Evolutionary conservation across 2,329 filamentous ascomycete species (phyloP).

Genomic region (Endocalyx cinctus): DNA sequence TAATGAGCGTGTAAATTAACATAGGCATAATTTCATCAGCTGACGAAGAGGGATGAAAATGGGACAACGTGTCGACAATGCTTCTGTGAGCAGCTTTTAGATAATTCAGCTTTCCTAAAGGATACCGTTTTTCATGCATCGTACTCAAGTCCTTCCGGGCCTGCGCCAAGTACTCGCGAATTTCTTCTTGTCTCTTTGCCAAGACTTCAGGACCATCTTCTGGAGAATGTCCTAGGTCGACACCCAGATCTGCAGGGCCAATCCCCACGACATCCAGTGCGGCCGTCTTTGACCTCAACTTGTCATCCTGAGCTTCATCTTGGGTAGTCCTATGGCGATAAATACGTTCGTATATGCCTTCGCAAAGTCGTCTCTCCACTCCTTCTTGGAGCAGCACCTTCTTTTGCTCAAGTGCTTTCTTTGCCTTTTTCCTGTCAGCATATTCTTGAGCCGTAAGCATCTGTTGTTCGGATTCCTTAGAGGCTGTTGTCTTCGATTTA

Average conservation of each 20-base stretch:
- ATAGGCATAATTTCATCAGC: slow-evolving; percentile 97
- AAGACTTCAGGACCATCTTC: slow-evolving; percentile 53
- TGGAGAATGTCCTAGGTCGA: slow-evolving; percentile 60
- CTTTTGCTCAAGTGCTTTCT: slow-evolving; percentile 75
- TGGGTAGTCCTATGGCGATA: slow-evolving; percentile 89
- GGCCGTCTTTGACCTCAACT: slow-evolving; percentile 88
- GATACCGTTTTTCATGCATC: slow-evolving; percentile 86
- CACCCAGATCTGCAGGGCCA: slow-evolving; percentile 75
- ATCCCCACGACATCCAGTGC: slow-evolving; percentile 89
- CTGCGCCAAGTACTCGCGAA: slow-evolving; percentile 65
- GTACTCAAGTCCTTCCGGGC: slow-evolving; percentile 67
- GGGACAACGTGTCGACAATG: slow-evolving; percentile 79
- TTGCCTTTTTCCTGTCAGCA: slow-evolving; percentile 70
- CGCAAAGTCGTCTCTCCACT: slow-evolving; percentile 80
- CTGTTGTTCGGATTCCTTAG: slow-evolving; percentile 58
- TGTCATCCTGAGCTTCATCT: slow-evolving; percentile 92
- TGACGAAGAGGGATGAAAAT: slow-evolving; percentile 73
- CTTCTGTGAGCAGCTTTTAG: slow-evolving; percentile 86
- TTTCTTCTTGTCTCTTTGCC: slow-evolving; percentile 59
- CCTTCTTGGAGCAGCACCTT: slow-evolving; percentile 78
- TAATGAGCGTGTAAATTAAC: slow-evolving; percentile 93
- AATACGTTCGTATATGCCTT: slow-evolving; percentile 80
- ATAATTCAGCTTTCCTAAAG: slow-evolving; percentile 84
- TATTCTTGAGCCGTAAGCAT: slow-evolving; percentile 91
- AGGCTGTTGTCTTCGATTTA: slow-evolving; percentile 37